A percentile compares a stretch with the other conserved stretches of the same genome.
Evolutionary conservation across 2,329 filamentous ascomycete genomes (phyloP).

Genomic region (Chaetomiaceae sp.): DNA sequence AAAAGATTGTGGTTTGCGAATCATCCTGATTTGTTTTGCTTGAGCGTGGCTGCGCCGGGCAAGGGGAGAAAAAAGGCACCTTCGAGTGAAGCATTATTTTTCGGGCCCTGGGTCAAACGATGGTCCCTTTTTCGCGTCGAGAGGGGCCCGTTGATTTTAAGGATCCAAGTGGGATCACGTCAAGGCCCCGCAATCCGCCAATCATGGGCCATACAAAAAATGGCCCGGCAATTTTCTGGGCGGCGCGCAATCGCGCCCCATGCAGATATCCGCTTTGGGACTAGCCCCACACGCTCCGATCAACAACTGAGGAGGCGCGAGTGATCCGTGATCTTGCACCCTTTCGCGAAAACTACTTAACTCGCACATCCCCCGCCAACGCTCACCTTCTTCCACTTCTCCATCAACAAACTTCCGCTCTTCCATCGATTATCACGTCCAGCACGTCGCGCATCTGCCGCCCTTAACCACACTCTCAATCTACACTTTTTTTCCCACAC

Average conservation of each 20-base stretch:
- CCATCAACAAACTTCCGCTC: constrained; percentile 33
- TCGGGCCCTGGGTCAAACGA: not conserved
- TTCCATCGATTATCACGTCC: constrained; percentile 24
- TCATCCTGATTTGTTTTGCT: constrained; percentile 5
- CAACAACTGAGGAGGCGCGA: constrained; percentile 26
- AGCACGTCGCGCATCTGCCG: constrained; percentile 30
- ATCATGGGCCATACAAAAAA: constrained; percentile 10
- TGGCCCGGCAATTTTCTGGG: constrained; percentile 16
- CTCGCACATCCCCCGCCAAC: constrained; percentile 43
- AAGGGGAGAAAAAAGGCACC: not conserved
- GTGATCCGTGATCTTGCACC: constrained; percentile 50
- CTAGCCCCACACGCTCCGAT: constrained; percentile 28
- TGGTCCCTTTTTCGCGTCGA: not conserved
- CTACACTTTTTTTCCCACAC: constrained; percentile 26
- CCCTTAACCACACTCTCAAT: constrained; percentile 27
- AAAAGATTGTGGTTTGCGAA: not conserved
- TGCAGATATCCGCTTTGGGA: constrained; percentile 28
- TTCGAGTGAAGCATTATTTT: not conserved
- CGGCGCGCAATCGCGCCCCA: constrained; percentile 9
- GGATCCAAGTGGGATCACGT: not conserved
- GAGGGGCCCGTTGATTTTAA: constrained; percentile 6
- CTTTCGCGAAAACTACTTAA: constrained; percentile 54
- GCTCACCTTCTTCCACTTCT: constrained; percentile 36
- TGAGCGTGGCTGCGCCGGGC: not conserved
- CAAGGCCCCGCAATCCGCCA: constrained; percentile 7